Base-by-base conservation (phyloP, 2,329 filamentous ascomycete species). In the Aureobasidium melanogenum region DNA sequence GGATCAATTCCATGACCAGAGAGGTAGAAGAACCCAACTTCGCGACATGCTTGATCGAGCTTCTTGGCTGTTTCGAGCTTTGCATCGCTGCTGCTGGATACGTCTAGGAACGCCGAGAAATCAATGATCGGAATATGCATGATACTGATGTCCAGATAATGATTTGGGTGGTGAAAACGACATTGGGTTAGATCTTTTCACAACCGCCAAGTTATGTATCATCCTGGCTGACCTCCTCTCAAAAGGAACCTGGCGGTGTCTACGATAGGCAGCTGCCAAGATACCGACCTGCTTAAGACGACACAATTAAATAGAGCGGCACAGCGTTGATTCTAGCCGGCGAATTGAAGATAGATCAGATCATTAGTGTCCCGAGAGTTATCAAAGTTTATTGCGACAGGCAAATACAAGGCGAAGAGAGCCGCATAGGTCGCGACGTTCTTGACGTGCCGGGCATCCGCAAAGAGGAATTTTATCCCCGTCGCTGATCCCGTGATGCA, bases 1-100 rank as follows among this genome's bases (percentile, higher is more conserved):
- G 34, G 4, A 24, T 48, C 46, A 14, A 60, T 51, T 3, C 57
- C 57, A 28, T 60, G 57, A 5, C 47, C 26, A 26, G 57, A 52
- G 22, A 60, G 57, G 10, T 60, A 60, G 8, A 60, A 60, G 38
- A 60, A 60, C 22, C 57, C 57, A 3, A 57, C 54, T 15, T 46
- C 39, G n/a, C 54, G 39, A 26, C 54, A 57, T 34, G 54, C 54
- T 34, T 47, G n/a, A 17, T 57, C 54, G 17, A 57, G 54, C 15
- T 36, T 30, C 39, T 57, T 47, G 5, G 54, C 54, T 34, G 30
- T 34, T 17, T 34, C 22, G 39, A 57, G 41, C 19, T 57, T 57
- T 14, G n/a, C 54, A 15, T 47, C 19, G 15, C 28, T 26, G 30
- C 54, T 57, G 54, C 54, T 47, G 2, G 39, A 14, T 5, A 41